Evolutionary conservation across 306 rosid species (phyloP).

Genomic region (Quercus ilex): DNA sequence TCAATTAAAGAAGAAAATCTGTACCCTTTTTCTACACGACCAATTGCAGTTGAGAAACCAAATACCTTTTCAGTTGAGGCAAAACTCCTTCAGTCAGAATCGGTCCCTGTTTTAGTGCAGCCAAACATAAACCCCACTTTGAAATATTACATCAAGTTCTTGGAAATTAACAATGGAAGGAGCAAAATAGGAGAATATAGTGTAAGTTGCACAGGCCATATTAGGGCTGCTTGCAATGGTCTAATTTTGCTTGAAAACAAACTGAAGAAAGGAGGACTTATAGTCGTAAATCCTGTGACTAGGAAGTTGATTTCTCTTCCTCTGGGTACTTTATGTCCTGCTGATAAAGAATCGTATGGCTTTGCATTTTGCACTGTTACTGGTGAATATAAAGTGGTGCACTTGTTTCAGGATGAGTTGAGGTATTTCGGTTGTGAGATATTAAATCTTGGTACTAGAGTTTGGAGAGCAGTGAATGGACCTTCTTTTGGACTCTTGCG

Average conservation of each 20-base stretch:
- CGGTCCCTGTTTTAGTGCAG: constrained; percentile 19
- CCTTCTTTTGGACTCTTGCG: constrained; percentile 39
- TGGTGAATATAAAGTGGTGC: constrained; percentile 44
- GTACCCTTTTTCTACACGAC: background rate
- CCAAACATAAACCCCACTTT: background rate
- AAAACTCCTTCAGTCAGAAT: constrained; percentile 18
- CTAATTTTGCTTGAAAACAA: constrained; percentile 43
- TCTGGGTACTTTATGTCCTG: constrained; percentile 32
- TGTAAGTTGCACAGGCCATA: constrained; percentile 29
- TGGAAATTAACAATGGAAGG: constrained; percentile 28
- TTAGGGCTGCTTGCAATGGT: constrained; percentile 49
- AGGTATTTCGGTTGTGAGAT: constrained; percentile 38
- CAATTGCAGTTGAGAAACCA: constrained; percentile 7
- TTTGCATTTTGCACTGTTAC: constrained; percentile 21
- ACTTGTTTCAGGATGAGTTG: constrained; percentile 41
- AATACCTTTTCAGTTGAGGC: constrained; percentile 36
- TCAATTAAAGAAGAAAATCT: background rate
- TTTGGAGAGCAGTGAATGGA: constrained; percentile 44
- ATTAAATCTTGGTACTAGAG: constrained; percentile 17
- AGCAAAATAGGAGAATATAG: constrained; percentile 30
- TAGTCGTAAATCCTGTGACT: constrained; percentile 52
- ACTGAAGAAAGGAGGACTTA: constrained; percentile 38
- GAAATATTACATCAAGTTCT: constrained; percentile 23
- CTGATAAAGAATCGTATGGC: constrained; percentile 39
- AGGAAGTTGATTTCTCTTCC: constrained; percentile 41